Base-by-base conservation (phyloP, 345 rosid genomes). In the Aurinia saxatilis region DNA sequence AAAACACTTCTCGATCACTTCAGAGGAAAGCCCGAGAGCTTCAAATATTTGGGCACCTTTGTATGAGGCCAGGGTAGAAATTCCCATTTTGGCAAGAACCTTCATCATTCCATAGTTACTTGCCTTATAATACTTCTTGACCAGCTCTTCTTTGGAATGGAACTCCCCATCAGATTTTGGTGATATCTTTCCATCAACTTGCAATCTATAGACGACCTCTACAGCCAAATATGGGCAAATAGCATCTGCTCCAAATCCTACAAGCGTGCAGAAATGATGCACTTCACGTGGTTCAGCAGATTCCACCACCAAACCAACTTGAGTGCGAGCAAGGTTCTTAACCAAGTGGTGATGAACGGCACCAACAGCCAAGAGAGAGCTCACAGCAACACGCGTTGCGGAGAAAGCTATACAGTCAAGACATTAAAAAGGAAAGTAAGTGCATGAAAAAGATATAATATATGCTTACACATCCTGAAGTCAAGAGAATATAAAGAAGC, bases 61-160 rank as follows among this genome's bases (percentile, higher is more conserved):
- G 76, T 95, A 95, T 0, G 99, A 95, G 38, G 99, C 99, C 70
- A 95, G 60, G 29, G 99, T 95, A 30, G 99, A 95, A 44, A 95
- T 95, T 49, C 99, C 99, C 99, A 95, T 95, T 70, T 90, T 95
- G 10, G 99, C 99, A 36, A 95, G 96, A 70, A 95, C 99, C 77
- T 95, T 95, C 99, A 95, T 95, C 99, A 95, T 95, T 63, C 99
- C 99, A 71, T 90, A 95, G 80, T 74, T 88, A 77, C 99, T 95
- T 59, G 99, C 99, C 73, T 86, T 90, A 78, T 86, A 95, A 72
- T 90, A 95, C 79, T 83, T 95, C 74, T 83, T 88, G 34, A 90
- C 84, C 62, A 90, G 77, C 71, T 95, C 98, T 13, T 78, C 84
- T 82, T 88, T 86, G n/a, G 93, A 84, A 68, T 76, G 82, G 71